Evolutionary conservation across 2,329 filamentous ascomycete genomes (phyloP).

Genomic region (Phialocephala sp.): DNA sequence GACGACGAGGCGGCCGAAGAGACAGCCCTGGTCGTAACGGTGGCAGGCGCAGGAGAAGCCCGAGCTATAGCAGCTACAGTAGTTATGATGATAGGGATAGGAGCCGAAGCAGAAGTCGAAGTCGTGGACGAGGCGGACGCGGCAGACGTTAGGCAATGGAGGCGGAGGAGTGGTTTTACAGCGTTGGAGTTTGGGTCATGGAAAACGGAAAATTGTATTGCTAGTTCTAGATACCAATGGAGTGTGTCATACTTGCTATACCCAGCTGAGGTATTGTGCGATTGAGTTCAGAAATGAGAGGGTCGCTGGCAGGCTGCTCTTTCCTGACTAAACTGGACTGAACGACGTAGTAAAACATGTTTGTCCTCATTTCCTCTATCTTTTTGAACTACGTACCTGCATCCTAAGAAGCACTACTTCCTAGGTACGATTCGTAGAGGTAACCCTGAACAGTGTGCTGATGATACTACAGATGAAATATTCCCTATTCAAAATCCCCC

Average conservation of each 20-base stretch:
- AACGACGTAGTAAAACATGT: not conserved
- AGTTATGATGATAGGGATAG: conserved; percentile 56
- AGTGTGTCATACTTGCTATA: conserved; percentile 7
- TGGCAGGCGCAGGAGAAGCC: conserved; percentile 57
- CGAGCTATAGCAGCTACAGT: conserved; percentile 67
- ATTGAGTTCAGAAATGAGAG: not conserved
- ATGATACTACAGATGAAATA: not conserved
- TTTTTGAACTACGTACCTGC: not conserved
- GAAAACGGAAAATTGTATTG: conserved; percentile 20
- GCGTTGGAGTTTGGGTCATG: conserved; percentile 38
- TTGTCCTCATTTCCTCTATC: not conserved
- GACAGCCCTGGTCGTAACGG: conserved; percentile 39
- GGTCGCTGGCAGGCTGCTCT: not conserved
- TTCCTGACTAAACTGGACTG: not conserved
- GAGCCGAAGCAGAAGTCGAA: conserved; percentile 44
- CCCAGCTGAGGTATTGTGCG: not conserved
- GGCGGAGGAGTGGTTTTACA: conserved; percentile 25
- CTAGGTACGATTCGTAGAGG: not conserved
- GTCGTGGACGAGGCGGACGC: conserved; percentile 37
- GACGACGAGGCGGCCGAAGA: conserved; percentile 39
- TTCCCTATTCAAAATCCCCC: not conserved
- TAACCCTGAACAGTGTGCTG: not conserved
- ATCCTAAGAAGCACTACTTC: not conserved
- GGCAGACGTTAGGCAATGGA: conserved; percentile 33
- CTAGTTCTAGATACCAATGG: conserved; percentile 27